Percentiles rank a stretch among this genome's conserved stretches.
Conservation (phyloP, 306 rosid species). For the Cotoneaster glaucophyllus region DNA sequence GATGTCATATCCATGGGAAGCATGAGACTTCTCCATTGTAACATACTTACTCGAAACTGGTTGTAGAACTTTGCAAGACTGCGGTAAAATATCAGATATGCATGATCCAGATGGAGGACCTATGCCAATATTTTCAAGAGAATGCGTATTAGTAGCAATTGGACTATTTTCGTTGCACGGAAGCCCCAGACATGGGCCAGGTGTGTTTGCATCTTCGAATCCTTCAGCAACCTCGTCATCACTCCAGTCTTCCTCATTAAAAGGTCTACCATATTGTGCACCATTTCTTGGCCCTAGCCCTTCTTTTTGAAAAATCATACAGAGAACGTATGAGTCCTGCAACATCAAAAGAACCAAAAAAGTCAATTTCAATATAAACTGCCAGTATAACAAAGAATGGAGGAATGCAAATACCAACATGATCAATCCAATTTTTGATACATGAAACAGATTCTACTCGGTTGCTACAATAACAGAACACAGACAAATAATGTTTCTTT, state of each 20-base stretch:
- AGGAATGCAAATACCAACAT: not conserved
- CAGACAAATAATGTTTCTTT: not conserved
- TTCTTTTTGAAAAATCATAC: slow-evolving; percentile 50
- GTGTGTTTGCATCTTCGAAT: slow-evolving; percentile 1
- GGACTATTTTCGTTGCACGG: slow-evolving; percentile 10
- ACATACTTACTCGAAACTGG: slow-evolving; percentile 1
- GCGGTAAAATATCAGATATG: slow-evolving; percentile 24
- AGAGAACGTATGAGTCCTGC: slow-evolving; percentile 64
- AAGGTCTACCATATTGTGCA: slow-evolving; percentile 59
- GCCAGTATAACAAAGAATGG: not conserved
- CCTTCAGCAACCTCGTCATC: slow-evolving; percentile 37
- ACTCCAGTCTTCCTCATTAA: slow-evolving; percentile 60
- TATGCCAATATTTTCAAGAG: slow-evolving; percentile 1
- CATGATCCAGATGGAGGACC: slow-evolving; percentile 27
- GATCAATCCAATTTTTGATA: not conserved
- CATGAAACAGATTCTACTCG: not conserved
- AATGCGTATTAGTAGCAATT: slow-evolving; percentile 16
- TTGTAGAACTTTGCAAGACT: slow-evolving; percentile 10
- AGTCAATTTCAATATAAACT: not conserved
- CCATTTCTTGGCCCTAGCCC: slow-evolving; percentile 70
- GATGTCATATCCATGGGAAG: slow-evolving; percentile 13
- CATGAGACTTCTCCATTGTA: not conserved
- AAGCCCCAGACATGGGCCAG: slow-evolving; percentile 8
- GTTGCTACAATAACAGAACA: not conserved
- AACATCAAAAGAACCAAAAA: slow-evolving; percentile 6